Evolutionary conservation across 192 early-diverging fungal species (phyloP), one percentile per base, ranked within the genome.

Genomic region (Backusella macrospora): DNA sequence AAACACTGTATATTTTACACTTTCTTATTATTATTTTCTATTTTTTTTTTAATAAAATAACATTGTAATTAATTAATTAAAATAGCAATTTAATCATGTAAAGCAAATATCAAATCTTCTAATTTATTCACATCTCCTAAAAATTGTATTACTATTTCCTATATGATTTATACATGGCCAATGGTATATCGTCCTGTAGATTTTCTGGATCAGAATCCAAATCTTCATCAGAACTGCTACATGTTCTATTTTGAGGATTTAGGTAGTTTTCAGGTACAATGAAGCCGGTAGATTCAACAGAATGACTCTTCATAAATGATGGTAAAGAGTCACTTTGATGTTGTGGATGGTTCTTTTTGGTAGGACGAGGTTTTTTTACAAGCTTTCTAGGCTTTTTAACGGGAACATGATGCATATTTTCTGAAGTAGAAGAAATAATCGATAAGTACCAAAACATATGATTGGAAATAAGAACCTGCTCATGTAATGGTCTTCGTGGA

Each of bases 401-500:
- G 26, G 23, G 52, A 13, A 26, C 9, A 4, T 18, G 52, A 10
- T 59, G 52, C 8, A 23, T 21, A 4, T 3, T 12, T 23, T 59
- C 52, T 4, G 21, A 59, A 26, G 52, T 26, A 23, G 52, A 59
- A 18, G 52, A 59, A 68, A 91, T 90, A 14, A 91, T 82, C 23
- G 88, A 88, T 64, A 92, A 77, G 77, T 93, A 93, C 92, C 92
- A 93, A 76, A 93, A 92, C 88, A 93, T 90, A 84, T 91, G 87
- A 62, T 93, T 93, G 13, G 92, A 91, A 44, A 93, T 85, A 66
- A 92, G 73, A 7, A 93, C 92, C 76, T 93, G 92, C 40, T 93
- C 88, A 48, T 90, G 80, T 15, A 93, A 71, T 18, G 92, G 90
- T 5, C 92, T 88, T 9, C 90, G 81, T 16, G 90, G 87, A 73